These are phyloP conservation scores for Papiliotrema nemorosa DNA, from an alignment of 1,284 basidiomycete genomes.

Conservation along the genomic window DNA sequence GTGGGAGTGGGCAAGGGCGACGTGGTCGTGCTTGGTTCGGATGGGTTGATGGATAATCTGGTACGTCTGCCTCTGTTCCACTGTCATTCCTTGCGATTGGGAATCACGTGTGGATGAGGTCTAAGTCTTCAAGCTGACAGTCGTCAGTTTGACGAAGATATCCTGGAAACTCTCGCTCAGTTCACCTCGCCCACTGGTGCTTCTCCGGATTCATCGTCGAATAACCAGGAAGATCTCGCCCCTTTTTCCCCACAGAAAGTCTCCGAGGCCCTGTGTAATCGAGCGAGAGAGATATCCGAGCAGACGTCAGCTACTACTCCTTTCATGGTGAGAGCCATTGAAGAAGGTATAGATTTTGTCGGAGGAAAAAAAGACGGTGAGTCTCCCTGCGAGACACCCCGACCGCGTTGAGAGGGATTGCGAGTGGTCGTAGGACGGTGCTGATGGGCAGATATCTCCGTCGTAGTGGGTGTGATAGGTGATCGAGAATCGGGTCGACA, in stretches of 20 bases:
- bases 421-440: not conserved
- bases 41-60: slow-evolving; percentile 89
- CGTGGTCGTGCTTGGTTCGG: slow-evolving; percentile 82
- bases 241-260: slow-evolving; percentile 54
- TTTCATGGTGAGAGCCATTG: slow-evolving; percentile 56
- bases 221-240: slow-evolving; percentile 15
- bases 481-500: slow-evolving; percentile 21
- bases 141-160: slow-evolving; percentile 77
- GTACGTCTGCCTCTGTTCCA: slow-evolving; percentile 22
- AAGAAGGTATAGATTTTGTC: slow-evolving; percentile 55
- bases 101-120: no score
- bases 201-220: not conserved
- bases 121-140: not conserved
- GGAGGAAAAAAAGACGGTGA: slow-evolving; percentile 48
- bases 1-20: slow-evolving; percentile 80
- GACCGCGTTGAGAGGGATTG: no score
- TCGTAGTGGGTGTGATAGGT: slow-evolving; percentile 46
- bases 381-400: not conserved
- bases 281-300: slow-evolving; percentile 54
- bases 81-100: no score
- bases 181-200: slow-evolving; percentile 53
- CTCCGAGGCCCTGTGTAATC: slow-evolving; percentile 53
- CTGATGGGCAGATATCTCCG: slow-evolving; percentile 37
- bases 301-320: slow-evolving; percentile 54
- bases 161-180: slow-evolving; percentile 78